A percentile compares a stretch with the other conserved stretches of the same genome.
Conservation (phyloP, 371 early-diverging fungal genomes). For the Entomophthora muscae region DNA sequence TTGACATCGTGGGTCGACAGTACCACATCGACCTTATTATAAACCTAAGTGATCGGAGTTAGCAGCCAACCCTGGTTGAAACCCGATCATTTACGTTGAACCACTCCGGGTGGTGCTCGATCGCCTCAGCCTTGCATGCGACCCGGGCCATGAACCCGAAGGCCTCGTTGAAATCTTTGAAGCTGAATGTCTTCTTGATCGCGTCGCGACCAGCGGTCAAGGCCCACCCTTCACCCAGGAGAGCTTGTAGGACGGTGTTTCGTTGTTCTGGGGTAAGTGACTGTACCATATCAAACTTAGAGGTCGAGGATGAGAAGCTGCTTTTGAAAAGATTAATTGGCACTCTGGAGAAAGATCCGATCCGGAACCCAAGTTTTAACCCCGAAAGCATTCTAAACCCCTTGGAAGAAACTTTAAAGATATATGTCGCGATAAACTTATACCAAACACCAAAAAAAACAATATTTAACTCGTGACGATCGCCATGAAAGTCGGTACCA, state of each 20-base stretch:
- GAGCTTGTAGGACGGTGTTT: conserved; percentile 21
- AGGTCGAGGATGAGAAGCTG: no score
- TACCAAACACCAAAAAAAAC: no score
- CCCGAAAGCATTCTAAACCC: no score
- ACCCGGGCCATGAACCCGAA: conserved; percentile 90
- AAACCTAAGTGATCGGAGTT: conserved; percentile 27
- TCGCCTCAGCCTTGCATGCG: conserved; percentile 74
- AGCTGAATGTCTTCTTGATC: conserved; percentile 54
- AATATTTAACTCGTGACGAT: no score
- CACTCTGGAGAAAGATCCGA: no score
- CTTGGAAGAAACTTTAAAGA: no score
- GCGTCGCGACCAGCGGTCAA: conserved; percentile 55
- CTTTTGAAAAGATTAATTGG: no score
- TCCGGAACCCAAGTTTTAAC: no score
- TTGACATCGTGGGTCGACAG: conserved; percentile 80
- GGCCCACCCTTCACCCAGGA: conserved; percentile 33
- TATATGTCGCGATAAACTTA: no score
- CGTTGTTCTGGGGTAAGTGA: conserved; percentile 30
- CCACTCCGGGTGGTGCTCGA: conserved; percentile 93
- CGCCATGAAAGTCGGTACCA: no score
- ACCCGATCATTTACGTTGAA: conserved; percentile 46
- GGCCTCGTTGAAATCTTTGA: conserved; percentile 69
- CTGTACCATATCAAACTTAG: no score
- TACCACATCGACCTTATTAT: conserved; percentile 77
- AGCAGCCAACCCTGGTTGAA: background rate